Conservation (phyloP, 768 basidiomycete species). For the Russula foetens region DNA sequence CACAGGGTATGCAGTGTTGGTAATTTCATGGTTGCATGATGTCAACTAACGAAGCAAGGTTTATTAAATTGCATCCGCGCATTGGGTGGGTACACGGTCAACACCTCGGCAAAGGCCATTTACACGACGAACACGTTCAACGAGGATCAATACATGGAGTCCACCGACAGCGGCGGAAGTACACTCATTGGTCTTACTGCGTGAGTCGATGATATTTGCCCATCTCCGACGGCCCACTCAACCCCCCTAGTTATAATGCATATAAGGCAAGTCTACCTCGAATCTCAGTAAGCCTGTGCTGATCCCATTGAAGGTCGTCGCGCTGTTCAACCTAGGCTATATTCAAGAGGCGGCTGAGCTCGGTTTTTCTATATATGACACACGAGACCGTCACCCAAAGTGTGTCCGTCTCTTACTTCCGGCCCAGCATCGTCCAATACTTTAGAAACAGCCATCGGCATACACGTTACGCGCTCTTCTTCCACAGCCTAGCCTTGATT, state of each 20-base stretch:
- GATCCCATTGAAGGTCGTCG: conserved; percentile 40
- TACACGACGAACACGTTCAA: conserved; percentile 56
- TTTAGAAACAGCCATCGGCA: conserved; percentile 47
- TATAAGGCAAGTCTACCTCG: conserved; percentile 41
- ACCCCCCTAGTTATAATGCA: conserved; percentile 45
- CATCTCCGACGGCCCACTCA: neutral
- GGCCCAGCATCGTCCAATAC: neutral
- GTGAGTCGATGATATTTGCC: conserved; percentile 29
- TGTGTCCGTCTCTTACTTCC: conserved; percentile 25
- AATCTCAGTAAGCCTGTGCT: neutral
- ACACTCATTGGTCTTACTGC: conserved; percentile 49
- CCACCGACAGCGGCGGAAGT: conserved; percentile 39
- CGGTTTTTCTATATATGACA: conserved; percentile 55
- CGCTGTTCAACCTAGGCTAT: conserved; percentile 54
- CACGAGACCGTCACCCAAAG: conserved; percentile 57
- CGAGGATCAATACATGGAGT: conserved; percentile 44
- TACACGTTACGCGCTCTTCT: conserved; percentile 59
- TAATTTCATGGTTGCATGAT: neutral
- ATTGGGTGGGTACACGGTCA: conserved; percentile 50
- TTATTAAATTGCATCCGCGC: conserved; percentile 58
- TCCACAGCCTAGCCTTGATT: conserved; percentile 61
- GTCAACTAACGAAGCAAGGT: conserved; percentile 27
- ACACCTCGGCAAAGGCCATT: conserved; percentile 39
- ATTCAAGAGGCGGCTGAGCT: conserved; percentile 49
- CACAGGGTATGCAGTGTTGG: conserved; percentile 35